Evolutionary conservation across 2,329 filamentous ascomycete genomes (phyloP).

Genomic region (Aschersonia sp.): DNA sequence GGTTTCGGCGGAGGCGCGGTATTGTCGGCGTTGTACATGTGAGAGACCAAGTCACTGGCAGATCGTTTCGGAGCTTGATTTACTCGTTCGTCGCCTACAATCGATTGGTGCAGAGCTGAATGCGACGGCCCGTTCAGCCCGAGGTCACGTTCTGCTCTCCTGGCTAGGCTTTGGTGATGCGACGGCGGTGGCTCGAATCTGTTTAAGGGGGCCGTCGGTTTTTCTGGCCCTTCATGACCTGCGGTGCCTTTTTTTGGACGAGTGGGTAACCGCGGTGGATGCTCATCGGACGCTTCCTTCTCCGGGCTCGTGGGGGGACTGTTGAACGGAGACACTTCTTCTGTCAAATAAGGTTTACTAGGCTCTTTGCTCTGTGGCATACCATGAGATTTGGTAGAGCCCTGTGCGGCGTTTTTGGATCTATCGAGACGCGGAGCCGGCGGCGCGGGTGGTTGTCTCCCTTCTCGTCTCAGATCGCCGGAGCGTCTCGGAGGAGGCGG

Average conservation of each 20-base stretch:
- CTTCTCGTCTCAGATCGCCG: conserved; percentile 37
- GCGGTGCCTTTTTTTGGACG: conserved; percentile 30
- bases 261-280: conserved; percentile 32
- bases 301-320: conserved; percentile 67
- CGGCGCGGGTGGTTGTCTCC: conserved; percentile 41
- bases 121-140: conserved; percentile 25
- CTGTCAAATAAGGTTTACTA: conserved; percentile 10
- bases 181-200: conserved; percentile 36
- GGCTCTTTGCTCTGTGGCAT: conserved; percentile 2
- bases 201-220: conserved; percentile 9
- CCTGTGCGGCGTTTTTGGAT: conserved; percentile 17
- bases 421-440: conserved; percentile 73
- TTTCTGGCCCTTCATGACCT: conserved; percentile 9
- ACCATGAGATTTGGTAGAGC: conserved; percentile 5
- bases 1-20: conserved; percentile 26
- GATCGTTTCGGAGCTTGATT: conserved; percentile 33
- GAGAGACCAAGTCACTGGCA: conserved; percentile 6
- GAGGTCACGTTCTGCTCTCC: conserved; percentile 28
- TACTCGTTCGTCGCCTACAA: conserved; percentile 28
- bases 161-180: conserved; percentile 31
- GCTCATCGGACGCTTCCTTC: conserved; percentile 28
- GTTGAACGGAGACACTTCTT: conserved; percentile 62
- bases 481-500: conserved; percentile 50
- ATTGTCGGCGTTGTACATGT: conserved; percentile 2
- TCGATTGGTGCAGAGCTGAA: conserved; percentile 22